Conservation (phyloP, 2,329 filamentous ascomycete species). For the Claviceps arundinis region DNA sequence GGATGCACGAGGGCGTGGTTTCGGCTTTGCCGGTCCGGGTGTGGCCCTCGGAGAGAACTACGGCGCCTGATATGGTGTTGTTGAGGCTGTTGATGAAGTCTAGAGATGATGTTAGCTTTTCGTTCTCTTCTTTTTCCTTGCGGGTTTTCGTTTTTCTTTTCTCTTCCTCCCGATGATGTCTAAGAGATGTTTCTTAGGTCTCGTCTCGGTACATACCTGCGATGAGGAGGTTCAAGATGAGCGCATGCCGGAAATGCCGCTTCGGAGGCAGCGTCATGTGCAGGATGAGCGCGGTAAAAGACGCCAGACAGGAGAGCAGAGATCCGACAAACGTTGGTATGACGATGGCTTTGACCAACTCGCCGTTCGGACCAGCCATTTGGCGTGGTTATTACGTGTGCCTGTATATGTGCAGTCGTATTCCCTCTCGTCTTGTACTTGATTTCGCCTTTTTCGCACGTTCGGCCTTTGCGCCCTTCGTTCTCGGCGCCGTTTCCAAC, state of each 20-base stretch:
- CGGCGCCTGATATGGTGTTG: slow-evolving; percentile 27
- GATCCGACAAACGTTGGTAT: slow-evolving; percentile 5
- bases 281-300: not conserved
- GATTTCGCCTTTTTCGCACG: not conserved
- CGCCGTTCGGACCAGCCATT: not conserved
- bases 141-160: too few relatives aligned
- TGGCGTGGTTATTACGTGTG: not conserved
- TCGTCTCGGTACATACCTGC: slow-evolving; percentile 1
- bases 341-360: not conserved
- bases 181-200: too few relatives aligned
- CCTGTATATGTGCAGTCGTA: too few relatives aligned
- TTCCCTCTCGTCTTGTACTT: not conserved
- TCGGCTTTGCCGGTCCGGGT: slow-evolving; percentile 11
- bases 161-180: too few relatives aligned
- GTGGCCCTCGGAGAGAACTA: slow-evolving; percentile 18
- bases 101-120: slow-evolving; percentile 7
- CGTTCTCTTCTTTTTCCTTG: too few relatives aligned
- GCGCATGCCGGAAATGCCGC: slow-evolving; percentile 8
- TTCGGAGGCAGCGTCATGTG: slow-evolving; percentile 5
- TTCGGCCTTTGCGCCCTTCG: too few relatives aligned
- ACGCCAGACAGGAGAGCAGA: slow-evolving; percentile 5
- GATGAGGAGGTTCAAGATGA: slow-evolving; percentile 9
- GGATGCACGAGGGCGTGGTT: slow-evolving; percentile 16
- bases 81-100: slow-evolving; percentile 29
- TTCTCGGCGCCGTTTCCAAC: too few relatives aligned